Conservation (phyloP, 2,329 filamentous ascomycete genomes). For the Aspergillus quadricinctus region DNA sequence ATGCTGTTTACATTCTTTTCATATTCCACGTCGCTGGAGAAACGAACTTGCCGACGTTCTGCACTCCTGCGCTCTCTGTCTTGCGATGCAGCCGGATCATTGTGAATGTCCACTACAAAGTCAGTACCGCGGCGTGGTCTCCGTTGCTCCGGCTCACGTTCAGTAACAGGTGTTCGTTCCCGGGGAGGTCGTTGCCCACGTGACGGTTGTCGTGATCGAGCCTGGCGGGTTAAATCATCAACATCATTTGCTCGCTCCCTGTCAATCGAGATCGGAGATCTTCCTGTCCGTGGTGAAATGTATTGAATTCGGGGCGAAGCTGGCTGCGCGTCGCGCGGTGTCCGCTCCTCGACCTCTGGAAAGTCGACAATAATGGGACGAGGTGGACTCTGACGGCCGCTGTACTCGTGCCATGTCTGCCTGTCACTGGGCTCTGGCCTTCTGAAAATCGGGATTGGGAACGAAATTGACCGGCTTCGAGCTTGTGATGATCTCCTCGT, state of each 20-base stretch:
- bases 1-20: slow-evolving; percentile 5
- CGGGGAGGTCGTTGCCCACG: slow-evolving; percentile 9
- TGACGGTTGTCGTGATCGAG: slow-evolving; percentile 1
- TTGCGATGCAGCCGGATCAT: slow-evolving; percentile 2
- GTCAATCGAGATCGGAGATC: background rate
- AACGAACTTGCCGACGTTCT: slow-evolving; percentile 14
- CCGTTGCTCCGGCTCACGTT: slow-evolving; percentile 12
- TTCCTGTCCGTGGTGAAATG: slow-evolving; percentile 6
- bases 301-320: slow-evolving; percentile 4
- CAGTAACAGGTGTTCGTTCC: slow-evolving; percentile 15
- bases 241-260: background rate
- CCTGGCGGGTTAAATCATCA: background rate
- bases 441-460: slow-evolving; percentile 13
- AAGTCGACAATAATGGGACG: slow-evolving; percentile 12
- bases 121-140: slow-evolving; percentile 1
- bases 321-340: background rate
- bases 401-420: background rate
- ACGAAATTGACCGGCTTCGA: slow-evolving; percentile 9
- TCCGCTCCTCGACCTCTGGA: slow-evolving; percentile 1
- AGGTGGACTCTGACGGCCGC: slow-evolving; percentile 7
- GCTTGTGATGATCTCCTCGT: slow-evolving; percentile 5
- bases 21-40: slow-evolving; percentile 14
- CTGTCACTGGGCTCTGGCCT: slow-evolving; percentile 2
- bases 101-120: slow-evolving; percentile 11
- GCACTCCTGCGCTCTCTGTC: slow-evolving; percentile 3